These are phyloP conservation scores for Leishmania arabica DNA, from an alignment of 208 protist species.

Conservation along the genomic window DNA sequence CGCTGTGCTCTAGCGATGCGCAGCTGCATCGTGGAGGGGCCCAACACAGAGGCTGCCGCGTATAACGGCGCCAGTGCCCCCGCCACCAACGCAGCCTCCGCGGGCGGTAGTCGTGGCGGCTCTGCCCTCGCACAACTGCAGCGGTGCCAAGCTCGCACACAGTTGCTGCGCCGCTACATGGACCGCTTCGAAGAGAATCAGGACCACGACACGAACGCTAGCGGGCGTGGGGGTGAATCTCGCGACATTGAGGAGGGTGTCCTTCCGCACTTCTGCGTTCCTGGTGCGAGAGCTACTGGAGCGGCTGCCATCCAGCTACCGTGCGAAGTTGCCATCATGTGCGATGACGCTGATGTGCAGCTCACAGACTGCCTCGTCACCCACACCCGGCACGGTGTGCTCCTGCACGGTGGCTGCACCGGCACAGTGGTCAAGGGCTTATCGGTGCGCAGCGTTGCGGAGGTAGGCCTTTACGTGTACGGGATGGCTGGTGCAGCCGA, in stretches of 20 bases:
- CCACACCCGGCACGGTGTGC: constrained; percentile 57
- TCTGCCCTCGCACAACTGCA: constrained; percentile 33
- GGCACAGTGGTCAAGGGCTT: constrained; percentile 36
- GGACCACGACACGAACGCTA: constrained; percentile 14
- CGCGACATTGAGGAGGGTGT: constrained; percentile 27
- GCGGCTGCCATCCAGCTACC: constrained; percentile 3
- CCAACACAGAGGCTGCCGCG: constrained; percentile 25
- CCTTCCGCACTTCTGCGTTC: constrained; percentile 42
- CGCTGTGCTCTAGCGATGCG: constrained; percentile 43
- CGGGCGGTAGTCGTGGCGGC: neutral
- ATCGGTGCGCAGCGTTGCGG: constrained; percentile 54
- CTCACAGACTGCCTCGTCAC: constrained; percentile 68
- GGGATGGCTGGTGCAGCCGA: constrained; percentile 46
- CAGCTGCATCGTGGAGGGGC: constrained; percentile 59
- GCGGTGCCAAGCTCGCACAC: constrained; percentile 28
- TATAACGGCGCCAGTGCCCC: neutral
- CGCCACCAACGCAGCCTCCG: neutral
- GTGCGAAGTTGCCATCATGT: constrained; percentile 70
- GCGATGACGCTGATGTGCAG: constrained; percentile 72
- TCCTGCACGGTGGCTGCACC: constrained; percentile 55
- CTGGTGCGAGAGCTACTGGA: constrained; percentile 10
- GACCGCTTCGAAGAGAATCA: constrained; percentile 12
- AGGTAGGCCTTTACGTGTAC: constrained; percentile 66
- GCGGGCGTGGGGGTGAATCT: constrained; percentile 1
- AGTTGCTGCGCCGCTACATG: constrained; percentile 20